phyloP scores from a whole-genome alignment of 148 eudicot species.

The Camellia japonica region DNA sequence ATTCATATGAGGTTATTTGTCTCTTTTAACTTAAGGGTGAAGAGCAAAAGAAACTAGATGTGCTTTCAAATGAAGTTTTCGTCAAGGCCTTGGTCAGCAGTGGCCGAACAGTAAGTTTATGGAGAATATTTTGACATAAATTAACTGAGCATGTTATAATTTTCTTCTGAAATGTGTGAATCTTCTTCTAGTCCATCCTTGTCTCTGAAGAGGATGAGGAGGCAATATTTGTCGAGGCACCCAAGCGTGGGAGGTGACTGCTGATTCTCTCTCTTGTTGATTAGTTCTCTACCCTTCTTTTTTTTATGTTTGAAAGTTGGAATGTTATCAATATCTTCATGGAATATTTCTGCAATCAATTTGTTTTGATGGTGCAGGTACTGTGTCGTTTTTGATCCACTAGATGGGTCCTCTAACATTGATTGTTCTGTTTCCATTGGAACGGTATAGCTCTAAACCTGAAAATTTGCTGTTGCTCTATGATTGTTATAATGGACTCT shows the following conservation, averaged over 20 bases:
- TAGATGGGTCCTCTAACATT: slow-evolving; percentile 98
- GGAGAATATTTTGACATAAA: neutral
- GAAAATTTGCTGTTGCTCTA: neutral
- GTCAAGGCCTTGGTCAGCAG: slow-evolving; percentile 91
- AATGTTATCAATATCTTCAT: neutral
- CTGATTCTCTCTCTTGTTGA: slow-evolving; percentile 2
- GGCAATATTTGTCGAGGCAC: slow-evolving; percentile 78
- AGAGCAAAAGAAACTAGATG: slow-evolving; percentile 96
- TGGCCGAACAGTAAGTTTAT: slow-evolving; percentile 78
- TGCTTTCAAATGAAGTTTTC: slow-evolving; percentile 92
- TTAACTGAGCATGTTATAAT: neutral
- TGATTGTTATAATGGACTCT: neutral
- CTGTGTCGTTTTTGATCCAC: slow-evolving; percentile 88
- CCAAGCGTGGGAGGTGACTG: slow-evolving; percentile 86
- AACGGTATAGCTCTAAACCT: slow-evolving; percentile 52
- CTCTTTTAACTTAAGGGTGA: slow-evolving; percentile 58
- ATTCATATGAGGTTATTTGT: neutral
- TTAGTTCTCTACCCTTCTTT: slow-evolving; percentile 13
- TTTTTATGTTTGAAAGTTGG: neutral
- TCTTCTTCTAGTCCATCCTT: slow-evolving; percentile 71
- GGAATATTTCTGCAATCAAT: neutral
- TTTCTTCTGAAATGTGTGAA: slow-evolving; percentile 12
- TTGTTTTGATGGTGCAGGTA: slow-evolving; percentile 51
- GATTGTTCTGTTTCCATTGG: slow-evolving; percentile 98
- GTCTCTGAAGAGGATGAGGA: slow-evolving; percentile 98